A percentile compares a stretch with the other conserved stretches of the same genome.
phyloP scores from a whole-genome alignment of 257 asterid species.

The Nyctanthes arbortristis region DNA sequence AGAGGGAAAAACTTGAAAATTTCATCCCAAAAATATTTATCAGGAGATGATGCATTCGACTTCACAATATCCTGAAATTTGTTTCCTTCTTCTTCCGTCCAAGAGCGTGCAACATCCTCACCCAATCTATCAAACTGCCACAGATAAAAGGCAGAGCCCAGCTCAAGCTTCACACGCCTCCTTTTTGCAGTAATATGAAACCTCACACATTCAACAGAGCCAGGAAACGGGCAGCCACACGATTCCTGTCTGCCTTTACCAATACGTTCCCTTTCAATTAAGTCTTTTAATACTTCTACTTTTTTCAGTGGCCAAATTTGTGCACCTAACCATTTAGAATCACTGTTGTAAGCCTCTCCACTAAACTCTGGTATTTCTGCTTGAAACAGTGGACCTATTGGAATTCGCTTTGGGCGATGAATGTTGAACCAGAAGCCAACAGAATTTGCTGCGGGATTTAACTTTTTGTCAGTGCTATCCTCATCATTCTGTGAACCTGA shows the following conservation, averaged over 20 bases:
- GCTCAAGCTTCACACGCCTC: conserved; percentile 33
- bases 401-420: conserved; percentile 34
- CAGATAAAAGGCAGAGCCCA: conserved; percentile 37
- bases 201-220: conserved; percentile 39
- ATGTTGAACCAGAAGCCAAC: conserved; percentile 26
- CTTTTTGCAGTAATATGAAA: conserved; percentile 41
- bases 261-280: conserved; percentile 43
- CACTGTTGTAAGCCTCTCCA: conserved; percentile 39
- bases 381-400: conserved; percentile 47
- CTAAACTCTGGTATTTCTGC: conserved; percentile 48
- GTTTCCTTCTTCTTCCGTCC: conserved; percentile 39
- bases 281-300: conserved; percentile 24
- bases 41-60: conserved; percentile 25
- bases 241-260: conserved; percentile 50
- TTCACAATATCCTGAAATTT: conserved; percentile 34
- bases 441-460: conserved; percentile 39
- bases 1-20: conserved; percentile 31
- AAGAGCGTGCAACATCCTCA: conserved; percentile 34
- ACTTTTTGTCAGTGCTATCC: conserved; percentile 12
- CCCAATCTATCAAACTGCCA: conserved; percentile 39
- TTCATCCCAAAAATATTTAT: conserved; percentile 41
- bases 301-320: conserved; percentile 40
- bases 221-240: conserved; percentile 43
- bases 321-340: conserved; percentile 47
- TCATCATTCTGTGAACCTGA: conserved; percentile 37